phyloP scores from a whole-genome alignment of 179 eudicot species.

The Beta macrorhiza region DNA sequence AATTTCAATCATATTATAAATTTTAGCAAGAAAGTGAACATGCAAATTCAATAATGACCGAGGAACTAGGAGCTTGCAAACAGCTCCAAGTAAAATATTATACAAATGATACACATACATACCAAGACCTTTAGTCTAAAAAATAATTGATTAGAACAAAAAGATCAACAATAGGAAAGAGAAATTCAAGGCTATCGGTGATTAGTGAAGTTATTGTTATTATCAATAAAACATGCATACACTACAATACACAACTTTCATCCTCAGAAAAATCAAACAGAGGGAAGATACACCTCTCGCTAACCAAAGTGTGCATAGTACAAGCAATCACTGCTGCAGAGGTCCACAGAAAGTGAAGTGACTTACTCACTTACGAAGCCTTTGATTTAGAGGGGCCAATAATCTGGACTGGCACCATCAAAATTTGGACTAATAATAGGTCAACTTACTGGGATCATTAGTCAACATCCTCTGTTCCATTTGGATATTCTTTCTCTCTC shows the following conservation, averaged over 20 bases:
- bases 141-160: no score
- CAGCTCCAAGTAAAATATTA: not conserved
- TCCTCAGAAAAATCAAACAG: not conserved
- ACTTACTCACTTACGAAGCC: not conserved
- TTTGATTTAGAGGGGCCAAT: not conserved
- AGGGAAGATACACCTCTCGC: not conserved
- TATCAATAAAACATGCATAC: not conserved
- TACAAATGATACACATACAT: not conserved
- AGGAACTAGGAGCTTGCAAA: not conserved
- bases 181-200: not conserved
- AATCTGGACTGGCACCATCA: not conserved
- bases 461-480: not conserved
- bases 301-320: no score
- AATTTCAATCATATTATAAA: slow-evolving; percentile 10
- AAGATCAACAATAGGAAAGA: not conserved
- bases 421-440: not conserved
- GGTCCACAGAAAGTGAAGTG: no score
- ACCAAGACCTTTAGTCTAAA: not conserved
- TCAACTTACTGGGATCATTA: not conserved
- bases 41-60: not conserved
- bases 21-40: not conserved
- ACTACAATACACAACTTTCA: not conserved
- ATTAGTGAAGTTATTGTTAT: not conserved
- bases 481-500: no score
- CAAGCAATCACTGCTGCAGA: no score